phyloP scores from a whole-genome alignment of 805 yeast genomes.

The Priceomyces castillae region DNA sequence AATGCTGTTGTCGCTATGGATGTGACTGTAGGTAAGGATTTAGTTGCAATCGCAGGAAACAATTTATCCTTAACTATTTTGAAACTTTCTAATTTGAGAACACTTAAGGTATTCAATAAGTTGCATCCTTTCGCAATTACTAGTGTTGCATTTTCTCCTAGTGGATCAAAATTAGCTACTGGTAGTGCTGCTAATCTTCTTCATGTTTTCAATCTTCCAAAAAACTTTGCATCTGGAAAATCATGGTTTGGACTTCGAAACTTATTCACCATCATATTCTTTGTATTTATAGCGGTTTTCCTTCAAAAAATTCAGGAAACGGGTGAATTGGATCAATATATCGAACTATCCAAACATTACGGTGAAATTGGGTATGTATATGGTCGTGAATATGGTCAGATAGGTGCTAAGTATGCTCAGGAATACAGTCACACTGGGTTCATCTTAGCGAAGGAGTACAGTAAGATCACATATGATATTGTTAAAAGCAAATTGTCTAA shows the following conservation, averaged over 20 bases:
- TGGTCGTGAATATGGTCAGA: constrained; percentile 19
- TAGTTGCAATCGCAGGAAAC: constrained; percentile 58
- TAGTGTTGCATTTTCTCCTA: constrained; percentile 62
- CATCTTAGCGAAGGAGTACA: constrained; percentile 19
- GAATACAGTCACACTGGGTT: constrained; percentile 7
- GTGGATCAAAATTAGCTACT: constrained; percentile 64
- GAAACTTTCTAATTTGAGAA: constrained; percentile 48
- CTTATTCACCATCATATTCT: constrained; percentile 31
- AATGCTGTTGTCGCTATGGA: constrained; percentile 56
- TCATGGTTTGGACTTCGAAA: constrained; percentile 37
- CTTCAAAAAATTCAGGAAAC: constrained; percentile 34
- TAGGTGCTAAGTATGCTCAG: constrained; percentile 1
- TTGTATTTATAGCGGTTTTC: constrained; percentile 29
- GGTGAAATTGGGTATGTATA: constrained; percentile 9
- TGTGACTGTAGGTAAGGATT: constrained; percentile 38
- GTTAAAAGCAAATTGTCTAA: constrained; percentile 28
- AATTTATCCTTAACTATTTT: constrained; percentile 66
- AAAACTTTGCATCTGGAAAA: constrained; percentile 40
- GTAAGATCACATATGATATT: constrained; percentile 18
- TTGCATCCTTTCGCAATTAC: constrained; percentile 82
- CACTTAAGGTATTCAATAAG: constrained; percentile 50
- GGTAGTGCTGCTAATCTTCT: constrained; percentile 77
- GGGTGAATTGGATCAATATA: constrained; percentile 30
- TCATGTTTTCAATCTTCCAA: constrained; percentile 59
- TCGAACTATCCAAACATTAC: constrained; percentile 18